Evolutionary conservation across 1,284 basidiomycete genomes (phyloP).

Genomic region (Gymnopus androsaceus): DNA sequence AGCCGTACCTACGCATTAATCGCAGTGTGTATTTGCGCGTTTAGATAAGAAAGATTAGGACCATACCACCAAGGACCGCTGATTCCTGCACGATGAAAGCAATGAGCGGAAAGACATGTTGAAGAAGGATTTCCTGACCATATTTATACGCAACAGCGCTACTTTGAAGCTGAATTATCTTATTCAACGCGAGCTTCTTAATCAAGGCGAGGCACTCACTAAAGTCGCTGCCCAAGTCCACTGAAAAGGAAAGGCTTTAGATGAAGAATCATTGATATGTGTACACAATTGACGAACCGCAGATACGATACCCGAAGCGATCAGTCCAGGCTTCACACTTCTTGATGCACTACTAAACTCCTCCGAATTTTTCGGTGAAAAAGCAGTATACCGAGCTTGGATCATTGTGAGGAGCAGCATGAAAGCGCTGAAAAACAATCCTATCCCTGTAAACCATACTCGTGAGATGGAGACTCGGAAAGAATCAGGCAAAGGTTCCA

Average conservation of each 20-base stretch:
- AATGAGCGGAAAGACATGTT: background rate
- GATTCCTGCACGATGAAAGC: slow-evolving; percentile 30
- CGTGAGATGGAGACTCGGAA: background rate
- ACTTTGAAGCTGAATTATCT: slow-evolving; percentile 59
- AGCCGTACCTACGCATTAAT: slow-evolving; percentile 20
- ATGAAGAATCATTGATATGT: background rate
- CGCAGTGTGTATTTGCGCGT: background rate
- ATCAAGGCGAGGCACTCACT: slow-evolving; percentile 36
- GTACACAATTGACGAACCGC: slow-evolving; percentile 35
- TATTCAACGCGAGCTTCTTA: slow-evolving; percentile 9
- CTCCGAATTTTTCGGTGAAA: slow-evolving; percentile 70
- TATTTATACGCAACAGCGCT: slow-evolving; percentile 84
- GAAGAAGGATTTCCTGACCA: slow-evolving; percentile 50
- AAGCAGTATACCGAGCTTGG: slow-evolving; percentile 73
- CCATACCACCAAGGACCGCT: slow-evolving; percentile 75
- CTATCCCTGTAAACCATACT: slow-evolving; percentile 60
- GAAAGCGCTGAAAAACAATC: slow-evolving; percentile 79
- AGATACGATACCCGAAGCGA: slow-evolving; percentile 87
- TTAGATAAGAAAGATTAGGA: slow-evolving; percentile 20
- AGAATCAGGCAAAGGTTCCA: slow-evolving; percentile 19
- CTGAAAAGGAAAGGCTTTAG: background rate
- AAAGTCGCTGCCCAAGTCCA: slow-evolving; percentile 85
- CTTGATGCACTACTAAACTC: slow-evolving; percentile 85
- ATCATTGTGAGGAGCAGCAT: slow-evolving; percentile 74
- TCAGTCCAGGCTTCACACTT: slow-evolving; percentile 85